Base-by-base conservation (phyloP, 1,139 yeast species). In the Kodamaea derodonti region DNA sequence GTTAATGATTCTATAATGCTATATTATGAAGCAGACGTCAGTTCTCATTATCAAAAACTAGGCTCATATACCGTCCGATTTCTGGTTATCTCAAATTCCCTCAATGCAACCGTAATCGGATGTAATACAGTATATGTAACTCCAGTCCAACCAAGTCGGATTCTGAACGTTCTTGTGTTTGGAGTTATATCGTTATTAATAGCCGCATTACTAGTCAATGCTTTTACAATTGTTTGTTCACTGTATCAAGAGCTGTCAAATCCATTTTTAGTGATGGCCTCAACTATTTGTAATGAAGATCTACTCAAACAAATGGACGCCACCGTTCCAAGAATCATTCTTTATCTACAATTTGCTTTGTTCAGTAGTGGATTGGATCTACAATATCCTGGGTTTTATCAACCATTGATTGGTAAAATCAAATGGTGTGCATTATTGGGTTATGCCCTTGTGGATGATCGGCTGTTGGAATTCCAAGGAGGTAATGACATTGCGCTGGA, bases 221-320 rank as follows among this genome's bases (percentile, higher is more conserved):
- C 65, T 29, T 48, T 72, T 27, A 67, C 74, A 4, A 63, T 74
- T 35, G 53, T 69, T 10, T 56, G 64, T 40, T 78, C 84, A 31
- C 78, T 82, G 1, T 73, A 80, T 61, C 81, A 79, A 42, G 85
- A 81, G 45, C 71, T 85, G 1, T 58, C 69, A 8, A 75, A 79
- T 43, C 77, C 80, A 3, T 78, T 75, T 41, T 52, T 78, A 25
- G 69, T 75, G 53, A 62, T 65, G 23, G 81, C 83, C 5, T 78
- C 84, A 7, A 72, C 78, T 20, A 76, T 80, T 36, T 78, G 83
- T 49, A 80, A 79, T 48, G 74, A 65, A 20, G 68, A 78, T 14
- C 64, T 80, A 24, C 57, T 80, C 32, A 66, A 72, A 31, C 79
- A 79, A 36, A 52, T 78, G 37, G 80, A 78, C 31, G 84, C 86